Percentiles rank a stretch among this genome's conserved stretches.
Conservation (phyloP, 129 eudicot species). For the Flaveria trinervia region DNA sequence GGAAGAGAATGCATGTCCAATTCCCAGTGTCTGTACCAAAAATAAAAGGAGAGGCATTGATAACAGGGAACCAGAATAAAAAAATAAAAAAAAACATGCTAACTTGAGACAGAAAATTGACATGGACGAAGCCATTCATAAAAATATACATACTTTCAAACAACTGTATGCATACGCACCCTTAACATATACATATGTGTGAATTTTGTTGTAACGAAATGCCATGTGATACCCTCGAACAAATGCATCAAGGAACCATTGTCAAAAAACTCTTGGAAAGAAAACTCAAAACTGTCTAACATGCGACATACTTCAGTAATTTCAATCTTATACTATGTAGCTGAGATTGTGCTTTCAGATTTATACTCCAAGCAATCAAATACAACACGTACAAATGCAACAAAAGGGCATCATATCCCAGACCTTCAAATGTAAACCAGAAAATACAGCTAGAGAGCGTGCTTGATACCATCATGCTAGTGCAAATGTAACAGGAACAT, state of each 20-base stretch:
- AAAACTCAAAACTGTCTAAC: not conserved
- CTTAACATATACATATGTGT: constrained; percentile 2
- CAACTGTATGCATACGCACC: not conserved
- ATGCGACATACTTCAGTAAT: constrained; percentile 3
- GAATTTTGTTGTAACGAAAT: not conserved
- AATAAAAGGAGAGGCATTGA: constrained; percentile 17
- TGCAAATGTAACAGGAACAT: not conserved
- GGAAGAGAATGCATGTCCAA: constrained; percentile 94
- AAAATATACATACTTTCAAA: not conserved
- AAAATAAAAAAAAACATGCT: constrained; percentile 3
- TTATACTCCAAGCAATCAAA: not conserved
- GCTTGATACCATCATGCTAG: not conserved
- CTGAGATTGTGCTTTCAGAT: not conserved
- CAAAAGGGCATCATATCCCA: not conserved
- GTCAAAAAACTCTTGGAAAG: constrained; percentile 10
- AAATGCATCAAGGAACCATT: constrained; percentile 14
- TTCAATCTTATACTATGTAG: not conserved
- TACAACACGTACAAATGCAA: not conserved
- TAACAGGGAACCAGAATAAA: not conserved
- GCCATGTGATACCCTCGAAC: not conserved
- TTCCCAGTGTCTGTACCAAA: constrained; percentile 88
- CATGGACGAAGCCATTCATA: not conserved
- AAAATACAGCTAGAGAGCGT: not conserved
- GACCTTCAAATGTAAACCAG: not conserved
- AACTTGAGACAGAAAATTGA: constrained; percentile 6